phyloP scores from a whole-genome alignment of 345 rosid species.

The Noccaea bulbosa region DNA sequence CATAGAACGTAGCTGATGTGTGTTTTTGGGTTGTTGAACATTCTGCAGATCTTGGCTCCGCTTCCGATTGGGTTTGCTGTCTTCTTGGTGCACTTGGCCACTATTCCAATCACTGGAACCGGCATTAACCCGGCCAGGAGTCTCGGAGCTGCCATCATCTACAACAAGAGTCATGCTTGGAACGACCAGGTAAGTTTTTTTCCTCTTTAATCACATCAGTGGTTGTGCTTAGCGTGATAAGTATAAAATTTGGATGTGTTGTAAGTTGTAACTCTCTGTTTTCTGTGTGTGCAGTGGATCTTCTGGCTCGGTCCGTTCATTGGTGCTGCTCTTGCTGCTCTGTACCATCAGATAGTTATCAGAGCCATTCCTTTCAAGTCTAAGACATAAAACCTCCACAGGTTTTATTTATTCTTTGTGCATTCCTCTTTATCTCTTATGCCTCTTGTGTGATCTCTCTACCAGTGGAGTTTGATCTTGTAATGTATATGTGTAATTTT shows the following conservation, averaged over 20 bases:
- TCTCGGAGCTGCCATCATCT: slow-evolving; percentile 75
- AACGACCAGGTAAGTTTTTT: slow-evolving; percentile 53
- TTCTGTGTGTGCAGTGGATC: slow-evolving; percentile 54
- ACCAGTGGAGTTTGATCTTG: slow-evolving; percentile 6
- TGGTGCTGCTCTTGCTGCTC: slow-evolving; percentile 78
- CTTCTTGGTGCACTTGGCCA: slow-evolving; percentile 74
- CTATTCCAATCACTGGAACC: slow-evolving; percentile 73
- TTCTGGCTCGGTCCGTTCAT: slow-evolving; percentile 83
- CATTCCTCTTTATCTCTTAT: slow-evolving; percentile 2
- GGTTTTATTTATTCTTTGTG: slow-evolving; percentile 4
- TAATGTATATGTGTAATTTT: slow-evolving; percentile 21
- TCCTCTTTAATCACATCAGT: background rate
- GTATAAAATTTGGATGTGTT: background rate
- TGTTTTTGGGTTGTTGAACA: background rate
- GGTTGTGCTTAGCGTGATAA: background rate
- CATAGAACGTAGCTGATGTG: background rate
- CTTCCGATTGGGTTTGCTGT: slow-evolving; percentile 79
- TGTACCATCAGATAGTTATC: slow-evolving; percentile 71
- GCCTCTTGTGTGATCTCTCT: slow-evolving; percentile 3
- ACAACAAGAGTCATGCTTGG: slow-evolving; percentile 58
- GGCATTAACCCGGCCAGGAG: slow-evolving; percentile 81
- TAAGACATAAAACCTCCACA: slow-evolving; percentile 44
- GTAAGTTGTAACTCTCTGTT: background rate
- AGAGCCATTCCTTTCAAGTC: slow-evolving; percentile 75
- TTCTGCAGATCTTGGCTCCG: slow-evolving; percentile 65